phyloP scores from a whole-genome alignment of 108 stramenopile genomes.

The Cyclotella kingstonii region DNA sequence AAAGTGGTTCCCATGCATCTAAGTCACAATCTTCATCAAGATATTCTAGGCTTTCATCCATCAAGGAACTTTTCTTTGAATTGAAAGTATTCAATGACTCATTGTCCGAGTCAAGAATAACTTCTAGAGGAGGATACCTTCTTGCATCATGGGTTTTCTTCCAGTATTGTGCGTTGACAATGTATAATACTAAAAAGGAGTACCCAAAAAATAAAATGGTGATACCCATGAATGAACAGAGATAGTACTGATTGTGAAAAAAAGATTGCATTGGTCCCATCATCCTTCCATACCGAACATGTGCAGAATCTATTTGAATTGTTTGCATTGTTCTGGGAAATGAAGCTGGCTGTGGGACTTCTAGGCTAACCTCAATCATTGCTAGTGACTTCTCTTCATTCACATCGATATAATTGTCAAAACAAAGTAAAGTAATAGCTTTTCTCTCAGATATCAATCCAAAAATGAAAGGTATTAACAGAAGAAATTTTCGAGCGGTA shows the following conservation, averaged over 20 bases:
- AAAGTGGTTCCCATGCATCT: constrained; percentile 35
- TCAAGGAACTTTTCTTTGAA: constrained; percentile 10
- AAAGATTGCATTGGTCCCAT: constrained; percentile 57
- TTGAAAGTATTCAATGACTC: constrained; percentile 1
- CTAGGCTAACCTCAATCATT: constrained; percentile 39
- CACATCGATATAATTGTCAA: constrained; percentile 70
- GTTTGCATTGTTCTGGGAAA: constrained; percentile 38
- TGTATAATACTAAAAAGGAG: constrained; percentile 10
- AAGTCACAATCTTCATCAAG: constrained; percentile 33
- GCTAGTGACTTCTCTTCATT: constrained; percentile 23
- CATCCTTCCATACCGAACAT: constrained; percentile 72
- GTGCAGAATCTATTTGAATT: constrained; percentile 49
- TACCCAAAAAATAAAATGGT: constrained; percentile 42
- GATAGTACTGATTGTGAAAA: constrained; percentile 67
- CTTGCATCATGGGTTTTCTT: constrained; percentile 1
- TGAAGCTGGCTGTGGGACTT: constrained; percentile 42
- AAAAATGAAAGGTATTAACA: constrained; percentile 56
- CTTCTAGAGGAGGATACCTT: constrained; percentile 17
- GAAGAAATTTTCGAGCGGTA: constrained; percentile 48
- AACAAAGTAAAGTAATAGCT: constrained; percentile 54
- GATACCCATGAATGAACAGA: constrained; percentile 55
- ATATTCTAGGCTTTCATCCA: constrained; percentile 32
- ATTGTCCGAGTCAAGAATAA: constrained; percentile 22
- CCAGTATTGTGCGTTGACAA: constrained; percentile 13
- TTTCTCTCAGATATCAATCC: constrained; percentile 68